Conservation (phyloP, 768 basidiomycete species). For the Bullera alba region DNA sequence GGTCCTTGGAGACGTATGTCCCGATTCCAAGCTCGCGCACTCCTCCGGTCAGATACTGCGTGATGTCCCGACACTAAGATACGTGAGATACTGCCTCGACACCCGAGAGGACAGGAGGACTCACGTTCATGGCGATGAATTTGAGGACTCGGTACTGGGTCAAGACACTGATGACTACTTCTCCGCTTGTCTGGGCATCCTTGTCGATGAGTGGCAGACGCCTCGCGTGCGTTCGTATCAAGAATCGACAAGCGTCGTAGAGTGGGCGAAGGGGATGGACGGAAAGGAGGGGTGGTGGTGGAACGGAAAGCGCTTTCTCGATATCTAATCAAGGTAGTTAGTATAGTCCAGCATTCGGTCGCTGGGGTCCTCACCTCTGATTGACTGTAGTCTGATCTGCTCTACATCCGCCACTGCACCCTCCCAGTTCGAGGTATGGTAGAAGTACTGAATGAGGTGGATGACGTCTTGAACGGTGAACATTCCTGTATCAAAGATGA, state of each 20-base stretch:
- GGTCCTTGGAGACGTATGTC: slow-evolving; percentile 66
- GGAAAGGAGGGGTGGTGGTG: slow-evolving; percentile 77
- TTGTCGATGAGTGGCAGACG: slow-evolving; percentile 87
- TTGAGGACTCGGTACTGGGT: slow-evolving; percentile 98
- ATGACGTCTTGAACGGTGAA: slow-evolving; percentile 99
- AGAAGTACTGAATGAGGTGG: slow-evolving; percentile 98
- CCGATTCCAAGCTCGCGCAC: slow-evolving; percentile 68
- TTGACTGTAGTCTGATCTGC: slow-evolving; percentile 74
- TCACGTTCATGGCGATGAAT: slow-evolving; percentile 93
- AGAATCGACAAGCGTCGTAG: slow-evolving; percentile 77
- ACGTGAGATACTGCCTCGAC: not conserved
- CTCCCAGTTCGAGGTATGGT: slow-evolving; percentile 73
- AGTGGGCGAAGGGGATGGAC: slow-evolving; percentile 83
- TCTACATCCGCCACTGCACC: slow-evolving; percentile 85
- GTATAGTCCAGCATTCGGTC: not conserved
- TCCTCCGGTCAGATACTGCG: slow-evolving; percentile 33
- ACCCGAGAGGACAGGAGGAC: slow-evolving; percentile 37
- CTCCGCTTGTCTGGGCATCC: slow-evolving; percentile 87
- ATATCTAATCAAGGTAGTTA: slow-evolving; percentile 61
- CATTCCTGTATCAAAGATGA: slow-evolving; percentile 58
- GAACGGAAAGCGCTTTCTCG: slow-evolving; percentile 84
- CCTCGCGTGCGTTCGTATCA: slow-evolving; percentile 92
- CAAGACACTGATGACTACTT: slow-evolving; percentile 89
- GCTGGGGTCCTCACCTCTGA: slow-evolving; percentile 61
- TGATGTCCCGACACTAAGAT: slow-evolving; percentile 66